A percentile compares a stretch with the other conserved stretches of the same genome.
Conservation (phyloP, 192 early-diverging fungal species). For the Backusella tarrabulga region DNA sequence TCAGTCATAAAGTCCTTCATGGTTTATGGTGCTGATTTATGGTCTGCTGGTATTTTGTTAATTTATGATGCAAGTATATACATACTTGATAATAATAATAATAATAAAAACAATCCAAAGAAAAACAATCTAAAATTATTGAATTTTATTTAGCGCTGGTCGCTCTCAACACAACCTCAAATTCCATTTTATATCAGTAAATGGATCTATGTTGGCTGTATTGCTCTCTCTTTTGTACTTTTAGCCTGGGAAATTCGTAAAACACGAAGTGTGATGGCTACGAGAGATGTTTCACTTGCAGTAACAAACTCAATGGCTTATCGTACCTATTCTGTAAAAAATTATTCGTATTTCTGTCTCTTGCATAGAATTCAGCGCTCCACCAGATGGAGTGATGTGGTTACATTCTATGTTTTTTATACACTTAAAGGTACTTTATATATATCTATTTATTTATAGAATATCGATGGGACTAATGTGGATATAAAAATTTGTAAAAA, state of each 20-base stretch:
- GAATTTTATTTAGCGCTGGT: slow-evolving; percentile 26
- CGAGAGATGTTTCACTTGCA: slow-evolving; percentile 74
- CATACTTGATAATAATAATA: not conserved
- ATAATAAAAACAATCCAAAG: not conserved
- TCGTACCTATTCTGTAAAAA: slow-evolving; percentile 69
- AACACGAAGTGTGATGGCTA: slow-evolving; percentile 58
- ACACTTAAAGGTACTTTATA: slow-evolving; percentile 64
- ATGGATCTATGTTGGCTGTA: slow-evolving; percentile 60
- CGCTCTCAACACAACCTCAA: slow-evolving; percentile 34
- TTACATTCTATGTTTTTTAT: slow-evolving; percentile 89
- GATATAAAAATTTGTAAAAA: slow-evolving; percentile 24
- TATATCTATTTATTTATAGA: not conserved
- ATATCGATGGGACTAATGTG: not conserved
- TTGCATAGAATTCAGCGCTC: slow-evolving; percentile 71
- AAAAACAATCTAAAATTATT: not conserved
- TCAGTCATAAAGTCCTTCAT: slow-evolving; percentile 69
- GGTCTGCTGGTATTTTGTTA: slow-evolving; percentile 66
- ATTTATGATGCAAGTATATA: slow-evolving; percentile 30
- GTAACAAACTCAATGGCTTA: slow-evolving; percentile 75
- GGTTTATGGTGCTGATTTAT: slow-evolving; percentile 81
- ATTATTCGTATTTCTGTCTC: slow-evolving; percentile 81
- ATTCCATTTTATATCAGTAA: slow-evolving; percentile 47
- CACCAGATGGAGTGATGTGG: slow-evolving; percentile 57
- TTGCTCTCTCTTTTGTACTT: slow-evolving; percentile 66
- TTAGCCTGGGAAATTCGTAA: slow-evolving; percentile 70